phyloP scores from a whole-genome alignment of 768 basidiomycete genomes.

The Xerocomus potaroensis region DNA sequence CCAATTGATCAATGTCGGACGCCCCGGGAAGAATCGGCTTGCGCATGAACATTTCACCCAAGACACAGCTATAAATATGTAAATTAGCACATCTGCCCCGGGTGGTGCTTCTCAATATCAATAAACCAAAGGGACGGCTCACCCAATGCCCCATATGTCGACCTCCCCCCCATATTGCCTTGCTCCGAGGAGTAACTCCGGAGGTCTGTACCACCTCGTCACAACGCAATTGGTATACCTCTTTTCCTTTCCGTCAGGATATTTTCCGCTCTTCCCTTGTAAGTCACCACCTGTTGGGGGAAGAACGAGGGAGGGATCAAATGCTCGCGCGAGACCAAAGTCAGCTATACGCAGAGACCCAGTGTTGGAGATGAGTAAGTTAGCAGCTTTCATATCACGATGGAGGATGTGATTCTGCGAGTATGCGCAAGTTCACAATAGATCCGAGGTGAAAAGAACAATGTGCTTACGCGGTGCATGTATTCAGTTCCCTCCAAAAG shows the following conservation, averaged over 20 bases:
- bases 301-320: constrained; percentile 47
- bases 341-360: constrained; percentile 89
- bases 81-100: constrained; percentile 1
- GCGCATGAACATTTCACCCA: constrained; percentile 94
- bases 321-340: constrained; percentile 91
- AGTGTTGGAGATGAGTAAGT: constrained; percentile 85
- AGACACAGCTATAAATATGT: constrained; percentile 61
- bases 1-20: constrained; percentile 88
- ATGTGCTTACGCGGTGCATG: constrained; percentile 76
- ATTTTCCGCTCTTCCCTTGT: constrained; percentile 25
- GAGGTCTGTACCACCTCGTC: constrained; percentile 92
- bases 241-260: constrained; percentile 47
- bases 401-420: constrained; percentile 91
- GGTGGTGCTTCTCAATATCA: neutral
- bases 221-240: constrained; percentile 96
- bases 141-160: constrained; percentile 98
- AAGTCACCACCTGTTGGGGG: constrained; percentile 17
- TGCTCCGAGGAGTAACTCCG: constrained; percentile 86
- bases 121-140: constrained; percentile 24
- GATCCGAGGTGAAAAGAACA: constrained; percentile 2
- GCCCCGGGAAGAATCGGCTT: constrained; percentile 84
- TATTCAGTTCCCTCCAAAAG: constrained; percentile 95
- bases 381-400: constrained; percentile 99
- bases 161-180: constrained; percentile 89
- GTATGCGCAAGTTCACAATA: constrained; percentile 7